Conservation (phyloP, 805 yeast species). For the Cyberlindnera mrakii region DNA sequence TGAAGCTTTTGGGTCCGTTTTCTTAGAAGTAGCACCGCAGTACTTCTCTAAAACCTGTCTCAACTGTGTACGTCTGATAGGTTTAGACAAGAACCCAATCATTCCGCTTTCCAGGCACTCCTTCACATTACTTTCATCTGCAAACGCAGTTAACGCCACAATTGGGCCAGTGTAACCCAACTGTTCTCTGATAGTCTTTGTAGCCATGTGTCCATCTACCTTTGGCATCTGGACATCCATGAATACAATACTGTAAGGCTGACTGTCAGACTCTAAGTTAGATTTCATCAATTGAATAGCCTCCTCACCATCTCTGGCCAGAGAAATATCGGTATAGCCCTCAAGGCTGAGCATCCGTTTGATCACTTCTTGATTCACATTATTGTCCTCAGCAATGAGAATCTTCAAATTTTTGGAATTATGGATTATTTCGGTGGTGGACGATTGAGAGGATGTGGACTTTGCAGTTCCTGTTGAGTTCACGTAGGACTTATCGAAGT, state of each 20-base stretch:
- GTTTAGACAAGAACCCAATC: constrained; percentile 87
- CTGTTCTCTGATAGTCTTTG: constrained; percentile 68
- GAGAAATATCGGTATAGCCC: constrained; percentile 61
- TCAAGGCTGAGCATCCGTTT: constrained; percentile 82
- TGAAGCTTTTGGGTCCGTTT: background rate
- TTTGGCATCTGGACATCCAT: constrained; percentile 99
- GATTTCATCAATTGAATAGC: constrained; percentile 62
- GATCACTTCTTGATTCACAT: constrained; percentile 92
- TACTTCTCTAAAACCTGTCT: constrained; percentile 42
- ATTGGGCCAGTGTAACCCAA: constrained; percentile 65
- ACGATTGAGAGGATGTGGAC: constrained; percentile 3
- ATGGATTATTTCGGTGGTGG: constrained; percentile 6
- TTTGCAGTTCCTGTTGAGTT: constrained; percentile 37
- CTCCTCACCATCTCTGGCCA: constrained; percentile 89
- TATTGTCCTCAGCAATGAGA: constrained; percentile 89
- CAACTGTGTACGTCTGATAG: constrained; percentile 67
- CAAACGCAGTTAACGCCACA: constrained; percentile 92
- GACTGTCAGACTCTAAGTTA: constrained; percentile 19
- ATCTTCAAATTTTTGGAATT: constrained; percentile 33
- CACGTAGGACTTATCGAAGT: constrained; percentile 17
- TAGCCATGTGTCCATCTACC: constrained; percentile 83
- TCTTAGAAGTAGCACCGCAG: background rate
- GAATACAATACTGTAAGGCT: constrained; percentile 64
- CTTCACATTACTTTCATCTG: constrained; percentile 83
- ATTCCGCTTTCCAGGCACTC: constrained; percentile 88